Conservation (phyloP, 2,329 filamentous ascomycete species). For the Trichoderma sp. region DNA sequence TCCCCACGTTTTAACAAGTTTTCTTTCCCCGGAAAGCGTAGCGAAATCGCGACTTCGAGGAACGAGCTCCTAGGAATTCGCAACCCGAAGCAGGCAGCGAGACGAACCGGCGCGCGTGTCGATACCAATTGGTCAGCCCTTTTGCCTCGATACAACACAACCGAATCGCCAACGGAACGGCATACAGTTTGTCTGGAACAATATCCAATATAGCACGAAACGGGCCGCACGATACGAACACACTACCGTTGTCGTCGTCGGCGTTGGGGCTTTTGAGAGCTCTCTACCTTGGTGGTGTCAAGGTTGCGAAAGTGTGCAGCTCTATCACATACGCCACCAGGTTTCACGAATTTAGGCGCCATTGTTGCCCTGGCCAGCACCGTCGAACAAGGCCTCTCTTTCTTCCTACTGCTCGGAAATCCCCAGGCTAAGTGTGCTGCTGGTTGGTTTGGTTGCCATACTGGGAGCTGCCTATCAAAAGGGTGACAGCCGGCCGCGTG, state of each 20-base stretch:
- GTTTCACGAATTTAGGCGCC: conserved; percentile 7
- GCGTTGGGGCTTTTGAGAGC: neutral
- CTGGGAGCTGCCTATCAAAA: neutral
- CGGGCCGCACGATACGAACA: neutral
- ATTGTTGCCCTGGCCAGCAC: neutral
- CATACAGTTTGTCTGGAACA: neutral
- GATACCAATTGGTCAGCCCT: conserved; percentile 21
- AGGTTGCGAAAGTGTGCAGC: neutral
- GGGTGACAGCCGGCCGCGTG: conserved; percentile 14
- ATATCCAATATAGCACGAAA: neutral
- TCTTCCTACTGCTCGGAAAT: neutral
- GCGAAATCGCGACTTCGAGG: conserved; percentile 7
- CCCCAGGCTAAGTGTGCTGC: neutral
- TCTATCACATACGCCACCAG: conserved; percentile 1
- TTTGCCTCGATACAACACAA: neutral
- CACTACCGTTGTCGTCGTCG: neutral
- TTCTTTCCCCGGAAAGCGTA: neutral
- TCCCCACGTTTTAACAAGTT: neutral
- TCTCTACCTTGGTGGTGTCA: neutral
- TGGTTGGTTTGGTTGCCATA: neutral
- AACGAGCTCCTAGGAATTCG: neutral
- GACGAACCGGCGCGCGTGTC: conserved; percentile 4
- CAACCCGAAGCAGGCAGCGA: conserved; percentile 7
- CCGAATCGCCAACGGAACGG: neutral
- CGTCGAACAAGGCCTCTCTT: conserved; percentile 14